Conservation (phyloP, 2,329 filamentous ascomycete genomes). For the Trichoderma afroharzianum region DNA sequence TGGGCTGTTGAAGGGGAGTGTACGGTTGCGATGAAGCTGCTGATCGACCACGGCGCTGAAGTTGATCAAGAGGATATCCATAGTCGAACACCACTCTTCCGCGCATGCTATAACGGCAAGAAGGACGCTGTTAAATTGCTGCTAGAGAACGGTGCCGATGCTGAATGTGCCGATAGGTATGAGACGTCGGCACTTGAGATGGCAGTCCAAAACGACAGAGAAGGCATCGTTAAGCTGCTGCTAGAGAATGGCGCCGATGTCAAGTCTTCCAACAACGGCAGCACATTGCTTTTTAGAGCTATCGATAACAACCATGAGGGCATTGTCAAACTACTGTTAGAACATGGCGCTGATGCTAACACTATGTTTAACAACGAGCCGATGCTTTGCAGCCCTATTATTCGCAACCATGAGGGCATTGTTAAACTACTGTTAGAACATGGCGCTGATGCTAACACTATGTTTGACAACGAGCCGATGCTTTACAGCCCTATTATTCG, state of each 20-base stretch:
- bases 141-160: not conserved
- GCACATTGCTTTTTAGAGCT: not conserved
- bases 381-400: not conserved
- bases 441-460: not conserved
- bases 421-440: not conserved
- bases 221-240: too few relatives aligned
- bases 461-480: too few relatives aligned
- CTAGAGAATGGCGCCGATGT: too few relatives aligned
- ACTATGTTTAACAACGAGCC: not conserved
- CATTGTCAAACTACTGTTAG: not conserved
- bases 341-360: not conserved
- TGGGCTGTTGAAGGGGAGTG: not conserved
- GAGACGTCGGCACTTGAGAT: too few relatives aligned
- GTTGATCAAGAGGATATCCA: not conserved
- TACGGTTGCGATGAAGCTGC: not conserved
- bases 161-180: too few relatives aligned
- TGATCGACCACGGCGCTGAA: not conserved
- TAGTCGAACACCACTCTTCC: not conserved
- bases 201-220: too few relatives aligned
- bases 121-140: not conserved
- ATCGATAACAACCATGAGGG: rapidly evolving
- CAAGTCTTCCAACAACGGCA: too few relatives aligned
- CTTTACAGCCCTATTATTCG: rapidly evolving
- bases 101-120: not conserved
- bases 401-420: not conserved